A percentile compares a stretch with the other conserved stretches of the same genome.
These are phyloP conservation scores for Phytophthora aleatoria DNA, from an alignment of 352 stramenopile genomes.

Conservation along the genomic window DNA sequence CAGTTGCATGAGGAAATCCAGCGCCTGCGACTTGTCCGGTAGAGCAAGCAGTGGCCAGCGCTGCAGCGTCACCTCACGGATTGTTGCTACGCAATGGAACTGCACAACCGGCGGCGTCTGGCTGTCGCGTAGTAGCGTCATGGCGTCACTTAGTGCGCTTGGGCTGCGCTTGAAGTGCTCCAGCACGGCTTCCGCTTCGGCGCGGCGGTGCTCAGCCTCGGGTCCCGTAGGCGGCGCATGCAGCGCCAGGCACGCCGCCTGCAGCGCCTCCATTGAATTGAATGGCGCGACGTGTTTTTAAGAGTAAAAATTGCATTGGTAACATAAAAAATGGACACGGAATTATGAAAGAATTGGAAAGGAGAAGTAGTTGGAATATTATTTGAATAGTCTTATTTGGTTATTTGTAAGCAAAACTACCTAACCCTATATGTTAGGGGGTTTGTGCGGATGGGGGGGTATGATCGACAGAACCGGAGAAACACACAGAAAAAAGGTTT, in stretches of 20 bases:
- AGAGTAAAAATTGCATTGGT: background rate
- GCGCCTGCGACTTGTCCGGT: conserved; percentile 51
- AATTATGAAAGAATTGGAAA: background rate
- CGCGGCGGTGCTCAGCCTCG: conserved; percentile 53
- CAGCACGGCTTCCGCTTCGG: conserved; percentile 67
- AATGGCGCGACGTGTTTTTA: background rate
- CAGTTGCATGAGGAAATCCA: conserved; percentile 84
- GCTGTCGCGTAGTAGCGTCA: conserved; percentile 47
- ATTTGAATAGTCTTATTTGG: too few relatives aligned
- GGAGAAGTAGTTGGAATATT: too few relatives aligned
- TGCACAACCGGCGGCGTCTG: conserved; percentile 59
- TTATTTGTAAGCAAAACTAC: too few relatives aligned
- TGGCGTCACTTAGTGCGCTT: conserved; percentile 60
- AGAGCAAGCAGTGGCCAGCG: conserved; percentile 60
- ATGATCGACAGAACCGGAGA: too few relatives aligned
- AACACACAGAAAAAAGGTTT: too few relatives aligned
- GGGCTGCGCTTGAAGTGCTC: conserved; percentile 86
- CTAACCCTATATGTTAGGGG: too few relatives aligned
- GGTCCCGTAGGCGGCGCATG: conserved; percentile 62
- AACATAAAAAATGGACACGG: too few relatives aligned
- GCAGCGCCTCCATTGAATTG: conserved; percentile 53
- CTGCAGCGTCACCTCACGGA: conserved; percentile 78
- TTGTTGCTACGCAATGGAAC: conserved; percentile 81
- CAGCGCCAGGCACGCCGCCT: conserved; percentile 73
- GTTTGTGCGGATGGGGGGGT: too few relatives aligned